These are phyloP conservation scores for Ascoidea rubescens DNA, from an alignment of 805 yeast species.

Conservation along the genomic window DNA sequence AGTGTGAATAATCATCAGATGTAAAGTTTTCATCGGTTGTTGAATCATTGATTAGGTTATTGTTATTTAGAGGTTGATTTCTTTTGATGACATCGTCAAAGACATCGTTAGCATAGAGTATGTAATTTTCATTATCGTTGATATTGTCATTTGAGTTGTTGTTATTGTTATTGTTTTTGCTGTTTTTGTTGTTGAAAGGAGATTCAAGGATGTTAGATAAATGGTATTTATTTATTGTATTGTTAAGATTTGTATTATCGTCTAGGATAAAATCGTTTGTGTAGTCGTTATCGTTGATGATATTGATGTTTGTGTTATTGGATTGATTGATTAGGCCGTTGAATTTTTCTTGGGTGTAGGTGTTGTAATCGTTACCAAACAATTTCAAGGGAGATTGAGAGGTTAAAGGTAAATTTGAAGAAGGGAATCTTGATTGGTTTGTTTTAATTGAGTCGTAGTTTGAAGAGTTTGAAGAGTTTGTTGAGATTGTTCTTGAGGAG, in stretches of 20 bases:
- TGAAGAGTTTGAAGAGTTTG: not conserved
- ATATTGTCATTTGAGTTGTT: not conserved
- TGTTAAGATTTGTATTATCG: not conserved
- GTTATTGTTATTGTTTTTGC: not conserved
- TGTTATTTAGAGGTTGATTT: too few relatives aligned
- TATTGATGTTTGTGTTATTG: not conserved
- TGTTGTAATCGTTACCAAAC: slow-evolving; percentile 8
- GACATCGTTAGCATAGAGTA: slow-evolving; percentile 7
- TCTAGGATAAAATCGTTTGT: not conserved
- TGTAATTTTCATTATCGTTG: slow-evolving; percentile 3
- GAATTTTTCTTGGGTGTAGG: slow-evolving; percentile 9
- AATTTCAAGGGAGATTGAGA: slow-evolving; percentile 10
- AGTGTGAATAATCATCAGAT: not conserved
- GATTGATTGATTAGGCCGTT: slow-evolving; percentile 6
- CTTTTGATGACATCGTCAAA: slow-evolving; percentile 4
- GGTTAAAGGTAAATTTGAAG: not conserved
- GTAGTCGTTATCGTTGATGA: not conserved
- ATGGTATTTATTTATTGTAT: not conserved
- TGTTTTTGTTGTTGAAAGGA: not conserved
- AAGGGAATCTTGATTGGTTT: not conserved
- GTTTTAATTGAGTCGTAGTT: not conserved
- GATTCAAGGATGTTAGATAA: not conserved
- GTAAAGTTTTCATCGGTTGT: not conserved
- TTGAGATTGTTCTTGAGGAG: not conserved
- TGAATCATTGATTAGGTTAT: not conserved